Conservation (phyloP, 805 yeast species). For the Yamadazyma olivae region DNA sequence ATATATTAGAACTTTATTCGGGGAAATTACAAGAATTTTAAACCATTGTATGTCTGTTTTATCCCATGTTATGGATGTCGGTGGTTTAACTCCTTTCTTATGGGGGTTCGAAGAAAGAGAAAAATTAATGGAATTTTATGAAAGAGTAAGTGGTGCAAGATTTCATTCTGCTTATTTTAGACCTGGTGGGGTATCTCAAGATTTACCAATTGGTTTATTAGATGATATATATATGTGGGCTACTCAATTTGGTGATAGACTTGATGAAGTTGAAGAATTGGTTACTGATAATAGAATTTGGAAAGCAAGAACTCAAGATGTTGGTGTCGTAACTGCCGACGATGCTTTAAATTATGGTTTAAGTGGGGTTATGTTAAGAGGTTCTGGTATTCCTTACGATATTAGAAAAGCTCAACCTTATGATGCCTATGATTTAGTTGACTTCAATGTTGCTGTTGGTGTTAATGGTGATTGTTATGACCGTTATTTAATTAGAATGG, state of each 20-base stretch:
- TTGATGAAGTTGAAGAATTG: slow-evolving; percentile 88
- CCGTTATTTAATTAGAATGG: slow-evolving; percentile 84
- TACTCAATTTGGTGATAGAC: slow-evolving; percentile 89
- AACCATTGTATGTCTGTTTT: slow-evolving; percentile 85
- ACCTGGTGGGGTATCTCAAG: slow-evolving; percentile 92
- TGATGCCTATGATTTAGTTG: slow-evolving; percentile 84
- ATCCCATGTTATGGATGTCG: slow-evolving; percentile 92
- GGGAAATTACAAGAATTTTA: slow-evolving; percentile 79
- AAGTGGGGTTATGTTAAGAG: slow-evolving; percentile 88
- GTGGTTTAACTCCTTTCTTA: slow-evolving; percentile 88
- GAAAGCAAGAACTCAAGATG: slow-evolving; percentile 81
- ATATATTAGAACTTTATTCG: slow-evolving; percentile 81
- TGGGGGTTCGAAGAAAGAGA: slow-evolving; percentile 96
- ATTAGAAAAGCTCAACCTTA: slow-evolving; percentile 84
- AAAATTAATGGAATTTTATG: slow-evolving; percentile 89
- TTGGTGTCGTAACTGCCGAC: slow-evolving; percentile 80
- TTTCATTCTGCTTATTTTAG: slow-evolving; percentile 84
- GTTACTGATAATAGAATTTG: slow-evolving; percentile 89
- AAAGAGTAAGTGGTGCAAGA: slow-evolving; percentile 88
- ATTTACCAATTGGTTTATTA: slow-evolving; percentile 78
- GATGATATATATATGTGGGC: slow-evolving; percentile 97
- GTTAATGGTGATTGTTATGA: slow-evolving; percentile 88
- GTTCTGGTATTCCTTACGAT: slow-evolving; percentile 86
- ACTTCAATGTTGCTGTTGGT: slow-evolving; percentile 86
- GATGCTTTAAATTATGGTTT: slow-evolving; percentile 80